These are phyloP conservation scores for Vaccinium corymbosum DNA, from an alignment of 148 eudicot species.

Conservation along the genomic window DNA sequence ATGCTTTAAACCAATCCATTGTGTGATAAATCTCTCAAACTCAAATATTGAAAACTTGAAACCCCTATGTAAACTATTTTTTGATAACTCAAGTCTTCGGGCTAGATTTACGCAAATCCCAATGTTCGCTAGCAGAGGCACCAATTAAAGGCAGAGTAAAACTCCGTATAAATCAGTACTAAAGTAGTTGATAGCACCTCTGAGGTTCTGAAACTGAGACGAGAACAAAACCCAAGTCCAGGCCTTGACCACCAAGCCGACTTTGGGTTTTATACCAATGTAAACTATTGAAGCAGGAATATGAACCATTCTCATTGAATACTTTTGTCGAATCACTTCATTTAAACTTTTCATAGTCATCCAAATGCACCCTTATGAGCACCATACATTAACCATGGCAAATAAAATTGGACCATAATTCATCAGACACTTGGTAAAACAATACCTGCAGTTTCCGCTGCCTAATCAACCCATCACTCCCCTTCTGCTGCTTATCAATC, in stretches of 20 bases:
- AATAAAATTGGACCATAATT: not conserved
- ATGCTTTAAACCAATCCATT: too few relatives aligned
- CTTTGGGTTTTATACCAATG: too few relatives aligned
- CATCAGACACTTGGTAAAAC: not conserved
- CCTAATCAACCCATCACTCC: conserved; percentile 28
- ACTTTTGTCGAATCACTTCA: not conserved
- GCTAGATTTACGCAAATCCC: too few relatives aligned
- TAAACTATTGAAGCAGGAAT: not conserved
- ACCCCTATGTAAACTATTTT: not conserved
- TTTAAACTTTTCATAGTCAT: not conserved
- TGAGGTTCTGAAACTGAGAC: too few relatives aligned
- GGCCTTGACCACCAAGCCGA: too few relatives aligned
- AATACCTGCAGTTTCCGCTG: conserved; percentile 60
- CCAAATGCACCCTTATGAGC: not conserved
- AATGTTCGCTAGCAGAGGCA: too few relatives aligned
- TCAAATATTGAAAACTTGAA: not conserved
- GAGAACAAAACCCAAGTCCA: too few relatives aligned
- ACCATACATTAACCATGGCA: not conserved
- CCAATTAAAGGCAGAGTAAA: too few relatives aligned
- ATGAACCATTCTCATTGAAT: not conserved
- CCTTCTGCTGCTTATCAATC: conserved; percentile 47
- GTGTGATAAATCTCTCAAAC: not conserved
- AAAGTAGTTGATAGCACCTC: too few relatives aligned
- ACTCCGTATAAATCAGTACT: too few relatives aligned
- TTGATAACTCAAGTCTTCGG: too few relatives aligned